Base-by-base conservation (phyloP, 176 grass and related monocot genomes). In the Musa acuminata region DNA sequence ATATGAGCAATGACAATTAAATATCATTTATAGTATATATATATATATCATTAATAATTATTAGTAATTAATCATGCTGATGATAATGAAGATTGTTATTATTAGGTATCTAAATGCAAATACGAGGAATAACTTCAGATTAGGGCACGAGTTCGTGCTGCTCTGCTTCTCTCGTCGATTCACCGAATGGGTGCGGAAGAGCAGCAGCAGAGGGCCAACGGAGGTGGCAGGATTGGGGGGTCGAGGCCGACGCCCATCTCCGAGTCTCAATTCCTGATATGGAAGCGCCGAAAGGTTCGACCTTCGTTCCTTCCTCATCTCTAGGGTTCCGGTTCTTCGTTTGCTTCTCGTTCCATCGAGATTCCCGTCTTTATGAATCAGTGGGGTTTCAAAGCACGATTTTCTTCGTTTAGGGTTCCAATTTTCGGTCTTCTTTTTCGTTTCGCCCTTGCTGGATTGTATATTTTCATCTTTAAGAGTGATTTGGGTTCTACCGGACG, bases 231-330 rank as follows among this genome's bases (percentile, higher is more conserved):
- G 1, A 3, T 49, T 43, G 52, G 11, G 8, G 69, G 13, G 17
- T 24, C 75, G 62, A 70, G 13, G 67, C 29, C 81, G 9, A 77
- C 52, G 62, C 26, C 83, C 53, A 85, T 96, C 5, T 84, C 85
- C n/a, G 58, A 82, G 11, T 79, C 83, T 0, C 89, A 96, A 57
- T 92, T 92, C 77, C 85, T 92, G 63, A 84, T 89, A 69, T 96
- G 93, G 89, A 96, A 92, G 75, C 87, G 84, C 71, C 89, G 70
- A 21, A 96, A 92, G 89, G 89, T 96, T 52, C 51, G 13, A 58
- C 49, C 9, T 19, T 64, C 59, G 35, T 0, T 1, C 13, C n/a
- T 50, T 50, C 67, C 11, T 52, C 57, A 29, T 23, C 24, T 29
- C 23, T 22, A 51, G 75, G 49, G 24, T 75, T 67, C 21, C 19